These are phyloP conservation scores for Sclerotinia spermophila DNA, from an alignment of 2,329 filamentous ascomycete genomes.

Conservation along the genomic window DNA sequence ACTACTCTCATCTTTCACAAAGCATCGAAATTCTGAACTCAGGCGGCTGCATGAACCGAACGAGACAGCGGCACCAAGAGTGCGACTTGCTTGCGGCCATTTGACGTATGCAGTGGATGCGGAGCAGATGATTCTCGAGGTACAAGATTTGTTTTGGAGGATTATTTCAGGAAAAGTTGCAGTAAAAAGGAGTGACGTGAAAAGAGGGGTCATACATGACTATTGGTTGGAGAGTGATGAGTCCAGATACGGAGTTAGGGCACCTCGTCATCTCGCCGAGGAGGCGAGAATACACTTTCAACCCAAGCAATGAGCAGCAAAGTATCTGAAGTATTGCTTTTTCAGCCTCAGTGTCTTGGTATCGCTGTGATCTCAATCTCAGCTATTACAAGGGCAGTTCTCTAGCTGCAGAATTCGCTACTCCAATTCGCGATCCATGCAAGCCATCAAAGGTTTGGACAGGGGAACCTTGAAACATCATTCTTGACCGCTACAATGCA, in stretches of 20 bases:
- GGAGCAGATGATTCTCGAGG: conserved; percentile 38
- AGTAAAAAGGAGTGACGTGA: conserved; percentile 33
- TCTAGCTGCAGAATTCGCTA: conserved; percentile 13
- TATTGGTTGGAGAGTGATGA: conserved; percentile 38
- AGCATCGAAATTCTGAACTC: conserved; percentile 35
- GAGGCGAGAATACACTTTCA: conserved; percentile 32
- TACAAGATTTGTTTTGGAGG: conserved; percentile 37
- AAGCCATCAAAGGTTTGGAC: not conserved
- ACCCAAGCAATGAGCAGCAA: not conserved
- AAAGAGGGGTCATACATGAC: conserved; percentile 37
- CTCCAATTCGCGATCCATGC: conserved; percentile 8
- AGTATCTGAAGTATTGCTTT: conserved; percentile 4
- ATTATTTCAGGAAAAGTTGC: conserved; percentile 38
- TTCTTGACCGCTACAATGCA: conserved; percentile 13
- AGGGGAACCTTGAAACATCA: not conserved
- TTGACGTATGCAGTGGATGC: conserved; percentile 39
- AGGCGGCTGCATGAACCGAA: conserved; percentile 25
- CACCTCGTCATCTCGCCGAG: conserved; percentile 37
- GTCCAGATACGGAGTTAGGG: conserved; percentile 38
- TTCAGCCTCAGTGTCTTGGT: conserved; percentile 16
- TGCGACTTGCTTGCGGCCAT: conserved; percentile 39
- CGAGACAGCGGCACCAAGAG: conserved; percentile 27
- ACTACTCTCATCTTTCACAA: conserved; percentile 38
- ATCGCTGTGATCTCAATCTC: not conserved
- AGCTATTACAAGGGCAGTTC: conserved; percentile 13